These are phyloP conservation scores for Vishniacozyma victoriae DNA, from an alignment of 768 basidiomycete species.

Conservation along the genomic window DNA sequence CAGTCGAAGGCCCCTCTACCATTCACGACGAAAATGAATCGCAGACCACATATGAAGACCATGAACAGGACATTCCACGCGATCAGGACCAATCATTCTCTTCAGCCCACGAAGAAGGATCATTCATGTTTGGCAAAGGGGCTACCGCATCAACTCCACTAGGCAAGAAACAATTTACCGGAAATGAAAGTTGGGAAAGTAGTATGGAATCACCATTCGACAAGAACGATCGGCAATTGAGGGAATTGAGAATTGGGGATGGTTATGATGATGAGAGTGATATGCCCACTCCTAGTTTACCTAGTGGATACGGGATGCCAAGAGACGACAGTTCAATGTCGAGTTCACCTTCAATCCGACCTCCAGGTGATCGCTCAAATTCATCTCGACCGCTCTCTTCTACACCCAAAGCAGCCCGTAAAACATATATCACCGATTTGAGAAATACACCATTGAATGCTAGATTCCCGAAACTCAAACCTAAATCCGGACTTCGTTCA, in stretches of 20 bases:
- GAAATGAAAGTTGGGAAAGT: conserved; percentile 54
- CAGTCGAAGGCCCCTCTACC: conserved; percentile 57
- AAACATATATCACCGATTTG: conserved; percentile 62
- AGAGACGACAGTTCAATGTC: background rate
- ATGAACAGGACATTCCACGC: conserved; percentile 7
- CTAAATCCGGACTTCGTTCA: background rate
- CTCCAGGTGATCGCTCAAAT: background rate
- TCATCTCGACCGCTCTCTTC: conserved; percentile 2
- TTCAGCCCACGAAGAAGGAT: conserved; percentile 55
- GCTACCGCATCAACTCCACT: conserved; percentile 75
- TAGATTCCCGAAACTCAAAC: conserved; percentile 48
- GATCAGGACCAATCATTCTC: conserved; percentile 15
- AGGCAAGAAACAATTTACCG: background rate
- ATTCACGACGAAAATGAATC: conserved; percentile 2
- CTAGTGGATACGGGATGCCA: conserved; percentile 1
- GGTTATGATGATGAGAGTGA: conserved; percentile 3
- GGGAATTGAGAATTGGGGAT: conserved; percentile 25
- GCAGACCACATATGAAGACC: conserved; percentile 19
- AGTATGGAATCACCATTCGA: conserved; percentile 70
- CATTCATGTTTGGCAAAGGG: conserved; percentile 63
- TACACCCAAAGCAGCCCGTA: conserved; percentile 4
- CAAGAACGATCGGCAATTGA: conserved; percentile 50
- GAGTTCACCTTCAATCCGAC: background rate
- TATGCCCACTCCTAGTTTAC: conserved; percentile 8
- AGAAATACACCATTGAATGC: conserved; percentile 50